Evolutionary conservation across 139 green algal genomes (phyloP).

Genomic region (Closterium sp.): DNA sequence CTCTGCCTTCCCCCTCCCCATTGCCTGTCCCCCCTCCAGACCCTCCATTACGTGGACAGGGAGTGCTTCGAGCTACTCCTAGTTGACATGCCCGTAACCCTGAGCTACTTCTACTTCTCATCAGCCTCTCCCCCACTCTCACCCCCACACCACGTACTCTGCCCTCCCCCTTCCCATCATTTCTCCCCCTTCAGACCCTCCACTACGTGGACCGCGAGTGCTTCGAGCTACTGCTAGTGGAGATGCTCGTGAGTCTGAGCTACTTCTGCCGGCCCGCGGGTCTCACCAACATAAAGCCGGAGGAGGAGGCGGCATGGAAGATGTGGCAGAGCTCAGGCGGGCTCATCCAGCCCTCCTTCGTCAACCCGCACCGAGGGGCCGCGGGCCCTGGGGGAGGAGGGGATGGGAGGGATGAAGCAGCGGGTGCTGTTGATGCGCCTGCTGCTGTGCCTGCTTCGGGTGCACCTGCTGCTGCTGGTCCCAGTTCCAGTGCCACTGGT

Average conservation of each 20-base stretch:
- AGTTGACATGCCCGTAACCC: neutral
- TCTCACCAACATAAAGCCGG: neutral
- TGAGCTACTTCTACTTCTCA: neutral
- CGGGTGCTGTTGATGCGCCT: neutral
- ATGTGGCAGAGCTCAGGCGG: neutral
- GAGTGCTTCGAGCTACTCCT: neutral
- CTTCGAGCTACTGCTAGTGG: neutral
- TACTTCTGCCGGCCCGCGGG: neutral
- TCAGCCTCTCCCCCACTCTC: neutral
- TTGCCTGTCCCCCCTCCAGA: neutral
- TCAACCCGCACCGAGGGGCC: neutral
- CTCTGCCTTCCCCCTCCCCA: too few relatives aligned
- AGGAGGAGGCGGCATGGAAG: neutral
- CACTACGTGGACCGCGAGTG: neutral
- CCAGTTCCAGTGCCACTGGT: neutral
- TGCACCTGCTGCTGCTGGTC: neutral
- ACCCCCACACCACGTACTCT: too few relatives aligned
- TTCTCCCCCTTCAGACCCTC: neutral
- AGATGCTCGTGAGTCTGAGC: constrained; percentile 1
- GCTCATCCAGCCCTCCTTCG: neutral
- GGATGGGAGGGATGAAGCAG: neutral
- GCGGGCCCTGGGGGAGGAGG: neutral
- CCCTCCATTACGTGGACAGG: neutral
- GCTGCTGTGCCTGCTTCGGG: neutral
- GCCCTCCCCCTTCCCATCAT: neutral